Base-by-base conservation (phyloP, 2,329 filamentous ascomycete genomes). In the Colletotrichum orchidophilum region DNA sequence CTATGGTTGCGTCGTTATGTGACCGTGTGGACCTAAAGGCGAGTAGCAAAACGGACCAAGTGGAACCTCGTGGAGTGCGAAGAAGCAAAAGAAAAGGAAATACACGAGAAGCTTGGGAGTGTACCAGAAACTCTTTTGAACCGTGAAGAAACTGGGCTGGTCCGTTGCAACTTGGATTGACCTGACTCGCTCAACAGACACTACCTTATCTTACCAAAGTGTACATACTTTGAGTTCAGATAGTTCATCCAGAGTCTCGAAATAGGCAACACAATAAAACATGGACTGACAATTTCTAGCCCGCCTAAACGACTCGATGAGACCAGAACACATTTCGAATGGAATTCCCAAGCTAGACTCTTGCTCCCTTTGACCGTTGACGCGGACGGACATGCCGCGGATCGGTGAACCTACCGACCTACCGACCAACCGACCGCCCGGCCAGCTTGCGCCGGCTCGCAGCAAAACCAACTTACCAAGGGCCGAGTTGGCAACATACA, bases 31-130 rank as follows among this genome's bases (percentile, higher is more conserved):
- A 57, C 46, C 50, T n/a, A 52, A 31, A 35, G 57, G 57, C 52
- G 63, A 50, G n/a, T 61, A 50, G 35, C 52, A 63, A 63, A 62
- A 42, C 57, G 8, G 39, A 31, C 58, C 33, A 71, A 63, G 68
- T 63, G 64, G 68, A n/a, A 49, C 68, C 50, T 54, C 33, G 52
- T 67, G 58, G 63, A 67, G 63, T 33, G n/a, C 15, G 39, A 46
- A 46, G 39, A 46, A 18, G 39, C 15, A 49, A 11, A 21, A 27
- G 26, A 26, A 39, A 59, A 53, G 5, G n/a, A 27, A 18, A 27
- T 39, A 53, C 8, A 42, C 15, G 21, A 53, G 57, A 66, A 63
- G 26, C 50, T 52, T 27, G 46, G 9, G 58, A 58, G 24, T 52
- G 42, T 59, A 68, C 33, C 54, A 63, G 33, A 71, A 52, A 31